These are phyloP conservation scores for Mollisia scopiformis DNA, from an alignment of 2,329 filamentous ascomycete species.

Conservation along the genomic window DNA sequence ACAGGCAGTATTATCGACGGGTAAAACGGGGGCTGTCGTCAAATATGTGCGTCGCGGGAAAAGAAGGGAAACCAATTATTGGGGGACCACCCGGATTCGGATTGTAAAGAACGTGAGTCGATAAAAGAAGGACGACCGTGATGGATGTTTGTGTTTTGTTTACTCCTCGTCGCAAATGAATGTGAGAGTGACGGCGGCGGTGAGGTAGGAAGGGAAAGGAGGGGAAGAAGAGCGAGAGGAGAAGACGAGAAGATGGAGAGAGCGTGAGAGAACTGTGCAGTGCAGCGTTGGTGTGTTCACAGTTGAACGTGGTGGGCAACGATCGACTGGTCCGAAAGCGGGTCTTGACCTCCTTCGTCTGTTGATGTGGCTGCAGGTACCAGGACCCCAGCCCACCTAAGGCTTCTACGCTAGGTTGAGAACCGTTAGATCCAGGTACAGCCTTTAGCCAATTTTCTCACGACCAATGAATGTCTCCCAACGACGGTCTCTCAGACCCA, in stretches of 20 bases:
- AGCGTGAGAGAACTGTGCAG: too few relatives aligned
- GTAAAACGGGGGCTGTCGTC: background rate
- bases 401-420: background rate
- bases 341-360: background rate
- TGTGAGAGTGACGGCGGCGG: slow-evolving; percentile 7
- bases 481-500: background rate
- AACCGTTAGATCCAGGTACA: background rate
- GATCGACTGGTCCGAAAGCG: background rate
- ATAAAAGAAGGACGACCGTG: slow-evolving; percentile 30
- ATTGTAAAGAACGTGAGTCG: slow-evolving; percentile 18
- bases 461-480: background rate
- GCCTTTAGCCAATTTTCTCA: background rate
- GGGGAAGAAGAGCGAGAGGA: slow-evolving; percentile 4
- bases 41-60: slow-evolving; percentile 1
- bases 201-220: slow-evolving; percentile 2
- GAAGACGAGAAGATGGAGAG: background rate
- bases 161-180: background rate
- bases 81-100: slow-evolving; percentile 8
- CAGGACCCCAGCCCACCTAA: background rate
- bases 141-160: slow-evolving; percentile 1
- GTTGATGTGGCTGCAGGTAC: background rate
- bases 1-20: slow-evolving; percentile 6
- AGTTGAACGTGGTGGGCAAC: background rate
- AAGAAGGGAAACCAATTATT: background rate
- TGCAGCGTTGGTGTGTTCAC: background rate